A percentile compares a stretch with the other conserved stretches of the same genome.
These are phyloP conservation scores for Neofusicoccum cordaticola DNA, from an alignment of 2,329 filamentous ascomycete species.

Conservation along the genomic window DNA sequence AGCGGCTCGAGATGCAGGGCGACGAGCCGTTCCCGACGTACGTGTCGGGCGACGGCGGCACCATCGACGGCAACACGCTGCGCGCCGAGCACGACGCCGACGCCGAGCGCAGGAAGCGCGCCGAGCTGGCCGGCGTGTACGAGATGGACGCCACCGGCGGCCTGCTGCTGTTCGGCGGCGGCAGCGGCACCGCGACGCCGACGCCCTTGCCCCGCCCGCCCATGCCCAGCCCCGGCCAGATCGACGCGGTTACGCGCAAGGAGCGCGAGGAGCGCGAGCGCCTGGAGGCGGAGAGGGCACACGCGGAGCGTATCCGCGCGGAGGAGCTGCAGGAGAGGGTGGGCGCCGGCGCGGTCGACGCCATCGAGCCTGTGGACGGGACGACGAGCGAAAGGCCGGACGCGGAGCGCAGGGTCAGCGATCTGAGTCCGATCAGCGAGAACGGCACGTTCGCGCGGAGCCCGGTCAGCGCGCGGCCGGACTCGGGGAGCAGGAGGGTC, in stretches of 20 bases:
- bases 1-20: constrained; percentile 1
- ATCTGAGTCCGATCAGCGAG: constrained; percentile 1
- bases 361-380: neutral
- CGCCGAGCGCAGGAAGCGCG: neutral
- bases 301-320: neutral
- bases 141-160: neutral
- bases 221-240: neutral
- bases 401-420: neutral
- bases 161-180: neutral
- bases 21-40: constrained; percentile 4
- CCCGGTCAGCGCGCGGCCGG: neutral
- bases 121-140: neutral
- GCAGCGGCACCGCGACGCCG: neutral
- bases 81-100: neutral
- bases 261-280: neutral
- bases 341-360: neutral
- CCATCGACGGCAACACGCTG: neutral
- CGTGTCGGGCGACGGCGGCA: neutral
- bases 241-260: neutral
- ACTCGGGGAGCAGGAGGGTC: neutral
- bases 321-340: neutral
- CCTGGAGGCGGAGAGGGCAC: neutral
- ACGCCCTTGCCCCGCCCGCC: neutral
- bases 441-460: neutral
- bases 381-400: neutral